Base-by-base conservation (phyloP, 148 eudicot species). In the Rhododendron vialii region DNA sequence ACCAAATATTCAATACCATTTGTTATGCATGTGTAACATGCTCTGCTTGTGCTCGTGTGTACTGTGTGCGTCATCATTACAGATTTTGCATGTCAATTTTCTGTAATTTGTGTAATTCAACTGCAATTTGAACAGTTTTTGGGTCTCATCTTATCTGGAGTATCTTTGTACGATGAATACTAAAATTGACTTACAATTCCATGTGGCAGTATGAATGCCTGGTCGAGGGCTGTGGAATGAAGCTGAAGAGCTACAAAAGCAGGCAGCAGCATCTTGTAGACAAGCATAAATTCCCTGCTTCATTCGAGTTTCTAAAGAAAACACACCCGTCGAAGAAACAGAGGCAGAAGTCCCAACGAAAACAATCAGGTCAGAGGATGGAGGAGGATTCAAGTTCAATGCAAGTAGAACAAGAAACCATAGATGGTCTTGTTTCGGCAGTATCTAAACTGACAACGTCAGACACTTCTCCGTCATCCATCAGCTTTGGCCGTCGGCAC, bases 211-310 rank as follows among this genome's bases (percentile, higher is more conserved):
- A 96, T 48, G 99, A 96, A 84, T 96, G 99, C 92, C 93, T 94
- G 85, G 99, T 96, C 4, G 99, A 95, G 83, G 94, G 94, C 73
- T 96, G 99, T 87, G 96, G 88, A n/a, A 83, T 90, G 65, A 96
- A 96, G 87, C 92, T 96, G 84, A 96, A 94, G 88, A 94, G 89
- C 87, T 94, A 95, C 90, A 95, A 92, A 90, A 93, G 93, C 85
- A 91, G 99, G 28, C 98, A 95, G 79, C 98, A 93, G 59, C 99
- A 96, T 93, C 94, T 95, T 24, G 87, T 96, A 82, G 99, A 93
- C 93, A 96, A 94, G 90, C 99, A 96, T 86, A 92, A 94, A 79
- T 96, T 96, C 86, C 99, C 99, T 4, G 73, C 88, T 69, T 91
- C 99, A 18, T 96, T 95, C 81, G 95, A 95, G 88, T 96, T 96